Conservation (phyloP, 73 alveolate genomes). For the Paramecium tetraurelia region DNA sequence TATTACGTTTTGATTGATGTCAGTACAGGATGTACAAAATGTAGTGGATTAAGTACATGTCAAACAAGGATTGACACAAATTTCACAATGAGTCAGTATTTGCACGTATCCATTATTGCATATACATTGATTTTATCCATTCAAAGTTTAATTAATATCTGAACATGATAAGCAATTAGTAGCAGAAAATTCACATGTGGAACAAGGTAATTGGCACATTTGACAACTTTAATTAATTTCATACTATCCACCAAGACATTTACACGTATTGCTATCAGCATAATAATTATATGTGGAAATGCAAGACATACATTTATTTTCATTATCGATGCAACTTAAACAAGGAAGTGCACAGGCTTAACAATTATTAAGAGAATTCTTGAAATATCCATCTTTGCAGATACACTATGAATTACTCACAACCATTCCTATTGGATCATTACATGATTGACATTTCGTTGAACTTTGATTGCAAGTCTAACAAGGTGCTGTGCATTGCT, state of each 20-base stretch:
- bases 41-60: neutral
- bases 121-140: neutral
- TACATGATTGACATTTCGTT: neutral
- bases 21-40: neutral
- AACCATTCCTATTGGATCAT: neutral
- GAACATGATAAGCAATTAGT: neutral
- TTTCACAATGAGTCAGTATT: neutral
- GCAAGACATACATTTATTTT: neutral
- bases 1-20: neutral
- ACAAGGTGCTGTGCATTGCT: neutral
- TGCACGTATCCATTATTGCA: neutral
- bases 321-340: neutral
- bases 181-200: neutral
- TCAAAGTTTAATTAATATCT: neutral
- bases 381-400: neutral
- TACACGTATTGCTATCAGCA: neutral
- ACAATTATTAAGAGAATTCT: neutral
- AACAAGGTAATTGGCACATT: neutral
- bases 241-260: neutral
- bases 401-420: neutral
- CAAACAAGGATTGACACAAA: neutral
- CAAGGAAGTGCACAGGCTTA: neutral
- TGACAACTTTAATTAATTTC: neutral
- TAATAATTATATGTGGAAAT: neutral
- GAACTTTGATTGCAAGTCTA: neutral